A percentile compares a stretch with the other conserved stretches of the same genome.
phyloP scores from a whole-genome alignment of 495 filamentous ascomycete species.

The Thermochaetoides thermophila region DNA sequence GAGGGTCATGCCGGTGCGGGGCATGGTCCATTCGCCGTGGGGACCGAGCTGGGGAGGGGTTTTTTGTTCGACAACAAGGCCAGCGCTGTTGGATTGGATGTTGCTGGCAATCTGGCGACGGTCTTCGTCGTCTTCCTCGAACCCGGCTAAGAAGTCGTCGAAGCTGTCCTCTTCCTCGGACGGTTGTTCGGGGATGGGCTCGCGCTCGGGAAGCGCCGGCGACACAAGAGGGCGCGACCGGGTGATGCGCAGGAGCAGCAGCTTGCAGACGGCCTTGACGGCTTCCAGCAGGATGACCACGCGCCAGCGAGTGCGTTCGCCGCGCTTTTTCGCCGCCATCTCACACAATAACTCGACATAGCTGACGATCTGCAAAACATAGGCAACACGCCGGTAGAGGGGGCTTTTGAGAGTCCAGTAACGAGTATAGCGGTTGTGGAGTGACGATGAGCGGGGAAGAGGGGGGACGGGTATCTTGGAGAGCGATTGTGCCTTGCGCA shows the following conservation, averaged over 20 bases:
- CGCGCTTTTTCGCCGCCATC: conserved; percentile 64
- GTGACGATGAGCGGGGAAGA: too few relatives aligned
- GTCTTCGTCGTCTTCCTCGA: conserved; percentile 15
- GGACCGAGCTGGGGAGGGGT: conserved; percentile 6
- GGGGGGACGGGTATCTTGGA: conserved; percentile 36
- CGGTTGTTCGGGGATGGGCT: conserved; percentile 45
- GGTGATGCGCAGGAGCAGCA: conserved; percentile 72
- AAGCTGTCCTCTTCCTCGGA: conserved; percentile 29
- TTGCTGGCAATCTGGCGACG: conserved; percentile 1
- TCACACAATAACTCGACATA: conserved; percentile 89
- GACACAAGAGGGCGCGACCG: conserved; percentile 70
- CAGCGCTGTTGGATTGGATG: conserved; percentile 2
- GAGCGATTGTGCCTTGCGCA: conserved; percentile 45
- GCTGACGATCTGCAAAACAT: conserved; percentile 72
- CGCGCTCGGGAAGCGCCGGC: conserved; percentile 75
- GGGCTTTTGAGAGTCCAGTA: conserved; percentile 70
- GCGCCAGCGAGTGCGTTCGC: conserved; percentile 75
- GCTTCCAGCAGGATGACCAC: conserved; percentile 77
- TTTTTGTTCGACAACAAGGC: conserved; percentile 1
- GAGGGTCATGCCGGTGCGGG: conserved; percentile 71
- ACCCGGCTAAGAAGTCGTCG: too few relatives aligned
- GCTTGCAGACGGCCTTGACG: conserved; percentile 72
- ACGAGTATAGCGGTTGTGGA: conserved; percentile 81
- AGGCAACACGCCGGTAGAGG: conserved; percentile 61
- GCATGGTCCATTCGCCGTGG: conserved; percentile 75